These are phyloP conservation scores for Tulasnella sp. DNA, from an alignment of 768 basidiomycete species.

Conservation along the genomic window DNA sequence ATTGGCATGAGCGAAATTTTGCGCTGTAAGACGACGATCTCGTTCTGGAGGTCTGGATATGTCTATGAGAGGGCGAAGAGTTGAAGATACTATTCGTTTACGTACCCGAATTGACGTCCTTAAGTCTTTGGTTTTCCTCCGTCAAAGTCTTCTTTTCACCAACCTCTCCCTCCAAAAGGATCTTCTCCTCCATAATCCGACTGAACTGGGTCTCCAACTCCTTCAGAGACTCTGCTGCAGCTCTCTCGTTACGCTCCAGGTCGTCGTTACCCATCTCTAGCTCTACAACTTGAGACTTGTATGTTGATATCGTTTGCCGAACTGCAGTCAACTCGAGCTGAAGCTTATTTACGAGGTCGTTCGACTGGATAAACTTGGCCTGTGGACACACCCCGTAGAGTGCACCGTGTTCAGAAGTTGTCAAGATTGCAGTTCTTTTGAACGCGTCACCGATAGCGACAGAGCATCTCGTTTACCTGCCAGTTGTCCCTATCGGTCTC, in stretches of 20 bases:
- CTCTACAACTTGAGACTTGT: conserved; percentile 19
- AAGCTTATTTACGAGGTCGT: conserved; percentile 28
- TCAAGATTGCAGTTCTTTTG: neutral
- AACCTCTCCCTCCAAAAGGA: conserved; percentile 33
- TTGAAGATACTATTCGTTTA: neutral
- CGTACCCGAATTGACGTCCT: conserved; percentile 32
- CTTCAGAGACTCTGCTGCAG: conserved; percentile 18
- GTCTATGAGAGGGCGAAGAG: neutral
- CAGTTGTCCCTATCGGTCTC: conserved; percentile 21
- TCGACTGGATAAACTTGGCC: conserved; percentile 19
- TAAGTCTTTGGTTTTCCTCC: conserved; percentile 31
- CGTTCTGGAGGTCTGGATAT: neutral
- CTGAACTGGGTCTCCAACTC: conserved; percentile 28
- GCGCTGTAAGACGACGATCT: neutral
- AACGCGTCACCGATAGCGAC: neutral
- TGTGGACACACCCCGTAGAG: neutral
- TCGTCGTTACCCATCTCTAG: conserved; percentile 36
- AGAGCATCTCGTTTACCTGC: conserved; percentile 20
- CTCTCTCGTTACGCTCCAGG: conserved; percentile 33
- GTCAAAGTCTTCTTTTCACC: conserved; percentile 29
- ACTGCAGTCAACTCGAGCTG: conserved; percentile 26
- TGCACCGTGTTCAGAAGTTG: neutral
- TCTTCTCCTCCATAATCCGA: conserved; percentile 34
- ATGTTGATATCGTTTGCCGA: conserved; percentile 13
- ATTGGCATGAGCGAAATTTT: neutral